Conservation (phyloP, 1,284 basidiomycete species). For the Cystobasidium sp. region DNA sequence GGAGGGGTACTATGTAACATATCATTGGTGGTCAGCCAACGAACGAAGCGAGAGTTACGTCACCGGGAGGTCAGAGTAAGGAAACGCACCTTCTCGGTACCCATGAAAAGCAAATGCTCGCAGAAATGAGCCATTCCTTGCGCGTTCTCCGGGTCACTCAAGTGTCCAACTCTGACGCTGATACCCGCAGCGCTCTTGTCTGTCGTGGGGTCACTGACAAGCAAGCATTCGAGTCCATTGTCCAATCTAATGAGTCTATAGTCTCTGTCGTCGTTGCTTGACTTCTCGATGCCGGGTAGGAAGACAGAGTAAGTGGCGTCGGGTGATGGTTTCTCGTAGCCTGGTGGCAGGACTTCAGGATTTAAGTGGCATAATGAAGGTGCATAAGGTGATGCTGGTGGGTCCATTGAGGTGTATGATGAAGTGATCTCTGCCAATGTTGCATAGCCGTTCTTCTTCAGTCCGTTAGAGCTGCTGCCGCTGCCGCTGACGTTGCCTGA, state of each 20-base stretch:
- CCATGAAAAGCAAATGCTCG: conserved; percentile 95
- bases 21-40: no score
- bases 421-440: conserved; percentile 21
- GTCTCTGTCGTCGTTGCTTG: conserved; percentile 73
- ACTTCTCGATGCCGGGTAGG: conserved; percentile 72
- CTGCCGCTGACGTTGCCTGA: not conserved
- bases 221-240: conserved; percentile 83
- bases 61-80: not conserved
- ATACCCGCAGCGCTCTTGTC: conserved; percentile 96
- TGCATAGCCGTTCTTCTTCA: conserved; percentile 15
- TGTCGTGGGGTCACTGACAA: conserved; percentile 77
- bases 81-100: conserved; percentile 59
- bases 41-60: not conserved
- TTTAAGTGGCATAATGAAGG: conserved; percentile 69
- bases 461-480: not conserved
- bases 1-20: conserved; percentile 72
- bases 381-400: conserved; percentile 64
- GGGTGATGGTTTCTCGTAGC: conserved; percentile 58
- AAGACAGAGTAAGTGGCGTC: conserved; percentile 65
- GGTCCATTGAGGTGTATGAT: conserved; percentile 24
- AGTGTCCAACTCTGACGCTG: conserved; percentile 92
- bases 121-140: conserved; percentile 84
- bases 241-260: conserved; percentile 81
- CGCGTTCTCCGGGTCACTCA: conserved; percentile 76
- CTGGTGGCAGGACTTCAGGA: conserved; percentile 23